Conservation (phyloP, 176 grass and related monocot genomes). For the Saccharum officinarum region DNA sequence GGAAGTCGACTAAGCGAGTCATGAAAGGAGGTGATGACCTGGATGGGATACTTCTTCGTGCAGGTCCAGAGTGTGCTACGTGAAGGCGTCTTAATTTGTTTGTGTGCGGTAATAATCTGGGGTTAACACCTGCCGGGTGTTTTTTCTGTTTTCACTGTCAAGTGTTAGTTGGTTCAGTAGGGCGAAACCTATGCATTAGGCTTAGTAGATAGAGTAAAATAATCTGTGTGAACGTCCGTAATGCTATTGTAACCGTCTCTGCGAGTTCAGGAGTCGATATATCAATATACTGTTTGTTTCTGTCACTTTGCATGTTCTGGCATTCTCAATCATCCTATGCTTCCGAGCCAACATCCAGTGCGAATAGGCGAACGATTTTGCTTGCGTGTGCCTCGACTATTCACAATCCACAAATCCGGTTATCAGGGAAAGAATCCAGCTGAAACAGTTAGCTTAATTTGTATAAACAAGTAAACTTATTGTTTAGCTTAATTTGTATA, state of each 20-base stretch:
- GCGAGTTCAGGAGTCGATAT: background rate
- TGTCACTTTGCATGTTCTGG: background rate
- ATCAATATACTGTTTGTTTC: background rate
- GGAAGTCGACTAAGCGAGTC: conserved; percentile 65
- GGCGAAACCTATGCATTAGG: background rate
- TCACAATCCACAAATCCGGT: background rate
- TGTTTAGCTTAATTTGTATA: too few species aligned
- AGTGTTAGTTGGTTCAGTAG: background rate
- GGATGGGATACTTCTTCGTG: too few species aligned
- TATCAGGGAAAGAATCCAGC: too few species aligned
- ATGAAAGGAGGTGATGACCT: background rate
- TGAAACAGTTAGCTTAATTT: too few species aligned
- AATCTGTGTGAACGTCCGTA: background rate
- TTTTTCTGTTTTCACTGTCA: background rate
- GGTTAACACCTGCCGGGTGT: background rate
- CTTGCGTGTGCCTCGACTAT: background rate
- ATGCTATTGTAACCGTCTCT: background rate
- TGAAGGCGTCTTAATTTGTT: background rate
- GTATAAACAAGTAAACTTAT: too few species aligned
- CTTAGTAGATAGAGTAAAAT: background rate
- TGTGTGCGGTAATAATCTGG: conserved; percentile 19
- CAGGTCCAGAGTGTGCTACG: background rate
- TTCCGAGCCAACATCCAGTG: background rate
- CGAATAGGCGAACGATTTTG: background rate
- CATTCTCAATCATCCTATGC: background rate